Evolutionary conservation across 1,284 basidiomycete species (phyloP).

Genomic region (Thelephora terrestris): DNA sequence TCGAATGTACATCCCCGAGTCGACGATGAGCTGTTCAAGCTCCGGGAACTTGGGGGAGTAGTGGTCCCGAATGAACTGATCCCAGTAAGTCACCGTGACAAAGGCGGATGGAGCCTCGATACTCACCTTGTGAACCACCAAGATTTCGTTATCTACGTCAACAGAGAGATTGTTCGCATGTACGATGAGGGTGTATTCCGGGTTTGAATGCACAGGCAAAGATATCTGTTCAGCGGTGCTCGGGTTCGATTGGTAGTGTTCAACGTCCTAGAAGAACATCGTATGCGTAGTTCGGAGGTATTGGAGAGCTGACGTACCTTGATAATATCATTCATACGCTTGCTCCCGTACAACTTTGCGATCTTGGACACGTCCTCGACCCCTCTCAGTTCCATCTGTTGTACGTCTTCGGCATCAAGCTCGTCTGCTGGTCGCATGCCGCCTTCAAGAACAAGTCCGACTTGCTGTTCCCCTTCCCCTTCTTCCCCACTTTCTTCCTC

Average conservation of each 20-base stretch:
- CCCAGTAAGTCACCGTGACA: slow-evolving; percentile 33
- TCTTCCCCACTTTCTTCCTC: slow-evolving; percentile 34
- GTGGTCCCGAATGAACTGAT: slow-evolving; percentile 93
- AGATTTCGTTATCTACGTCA: slow-evolving; percentile 96
- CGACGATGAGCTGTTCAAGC: slow-evolving; percentile 88
- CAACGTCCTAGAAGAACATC: slow-evolving; percentile 61
- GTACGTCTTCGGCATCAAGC: slow-evolving; percentile 85
- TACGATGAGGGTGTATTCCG: slow-evolving; percentile 95
- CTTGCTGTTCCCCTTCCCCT: slow-evolving; percentile 29
- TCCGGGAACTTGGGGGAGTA: slow-evolving; percentile 96
- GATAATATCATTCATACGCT: slow-evolving; percentile 78
- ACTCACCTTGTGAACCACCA: slow-evolving; percentile 88
- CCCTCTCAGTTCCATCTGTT: slow-evolving; percentile 78
- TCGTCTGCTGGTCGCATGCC: slow-evolving; percentile 91
- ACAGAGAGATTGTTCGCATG: slow-evolving; percentile 97
- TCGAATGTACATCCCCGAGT: slow-evolving; percentile 88
- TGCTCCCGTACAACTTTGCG: slow-evolving; percentile 82
- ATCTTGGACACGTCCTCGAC: slow-evolving; percentile 82
- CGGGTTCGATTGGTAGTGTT: slow-evolving; percentile 71
- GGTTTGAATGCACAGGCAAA: slow-evolving; percentile 80
- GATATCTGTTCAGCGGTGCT: slow-evolving; percentile 72
- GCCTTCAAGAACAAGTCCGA: slow-evolving; percentile 74
- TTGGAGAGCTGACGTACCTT: slow-evolving; percentile 38
- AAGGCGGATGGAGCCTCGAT: slow-evolving; percentile 22
- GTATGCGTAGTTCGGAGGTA: background rate